Base-by-base conservation (phyloP, 352 stramenopile genomes). In the Pythium vanterpoolii region DNA sequence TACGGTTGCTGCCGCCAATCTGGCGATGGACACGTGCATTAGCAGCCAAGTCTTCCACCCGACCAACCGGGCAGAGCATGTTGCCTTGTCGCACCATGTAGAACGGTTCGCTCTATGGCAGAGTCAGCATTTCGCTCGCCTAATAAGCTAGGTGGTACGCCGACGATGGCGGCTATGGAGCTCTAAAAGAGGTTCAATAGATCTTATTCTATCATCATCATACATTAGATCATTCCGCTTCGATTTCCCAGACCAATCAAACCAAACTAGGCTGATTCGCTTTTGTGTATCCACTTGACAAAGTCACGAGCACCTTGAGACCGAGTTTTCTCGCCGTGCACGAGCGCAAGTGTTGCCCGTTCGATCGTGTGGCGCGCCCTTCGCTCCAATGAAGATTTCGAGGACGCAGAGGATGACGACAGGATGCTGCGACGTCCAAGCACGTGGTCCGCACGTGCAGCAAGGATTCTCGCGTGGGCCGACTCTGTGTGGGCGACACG, bases 381-480 rank as follows among this genome's bases (percentile, higher is more conserved):
- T 0, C 79, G 73, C 24, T 65, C 34, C 8, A 89, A 66, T 1
- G 72, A 59, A 3, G 74, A 69, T 44, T 39, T 57, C 31, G 71
- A 8, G 18, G 51, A 64, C 26, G 28, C 18, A 5, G 47, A n/a
- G 3, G 63, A 40, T 21, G 49, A 26, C n/a, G 21, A 34, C 16
- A 47, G 23, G 40, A n/a, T 26, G 9, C 18, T 19, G 34, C 47
- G 48, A 18, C 75, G 74, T n/a, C 77, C 76, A 9, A 87, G 53
- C 1, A 70, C 70, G 30, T 72, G 64, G 44, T 73, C 64, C 5
- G 81, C 64, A 8, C 77, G 72, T 5, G 70, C 75, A 3, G 72
- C 68, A 34, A 86, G 64, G 13, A 90, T 48, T 14, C 69, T 69
- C 30, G 62, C 59, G 51, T 82, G 69, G 4, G 71, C 77, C 0